Percentiles rank a stretch among this genome's conserved stretches.
Conservation (phyloP, 106 monocot species). For the Phalaenopsis equestris region DNA sequence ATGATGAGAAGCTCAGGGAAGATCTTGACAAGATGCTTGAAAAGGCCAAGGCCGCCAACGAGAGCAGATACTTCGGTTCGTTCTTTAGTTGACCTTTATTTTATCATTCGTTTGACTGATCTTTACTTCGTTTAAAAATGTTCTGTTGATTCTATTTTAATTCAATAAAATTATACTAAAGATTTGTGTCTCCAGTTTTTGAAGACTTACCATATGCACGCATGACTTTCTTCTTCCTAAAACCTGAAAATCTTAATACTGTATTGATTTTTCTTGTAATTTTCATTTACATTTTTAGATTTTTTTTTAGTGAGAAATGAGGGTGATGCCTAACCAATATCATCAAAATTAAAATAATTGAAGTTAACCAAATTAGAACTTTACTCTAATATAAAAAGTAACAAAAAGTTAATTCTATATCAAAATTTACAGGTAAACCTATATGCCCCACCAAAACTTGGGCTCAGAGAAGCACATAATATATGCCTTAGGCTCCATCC, state of each 20-base stretch:
- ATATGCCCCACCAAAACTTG: too few species aligned
- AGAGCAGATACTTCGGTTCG: conserved; percentile 83
- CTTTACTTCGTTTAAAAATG: not conserved
- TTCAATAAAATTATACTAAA: not conserved
- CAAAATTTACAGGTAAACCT: too few species aligned
- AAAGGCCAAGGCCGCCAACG: conserved; percentile 77
- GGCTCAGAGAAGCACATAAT: too few species aligned
- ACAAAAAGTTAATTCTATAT: too few species aligned
- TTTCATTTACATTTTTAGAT: not conserved
- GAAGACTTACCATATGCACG: not conserved
- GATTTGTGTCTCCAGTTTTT: not conserved
- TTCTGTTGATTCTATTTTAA: not conserved
- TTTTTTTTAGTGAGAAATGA: too few species aligned
- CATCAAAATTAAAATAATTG: too few species aligned
- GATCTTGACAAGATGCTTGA: conserved; percentile 91
- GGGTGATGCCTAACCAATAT: too few species aligned
- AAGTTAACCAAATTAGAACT: too few species aligned
- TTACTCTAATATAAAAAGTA: too few species aligned
- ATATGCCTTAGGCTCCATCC: too few species aligned
- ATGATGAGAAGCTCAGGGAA: conserved; percentile 74
- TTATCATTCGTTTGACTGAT: not conserved
- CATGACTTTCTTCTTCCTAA: not conserved
- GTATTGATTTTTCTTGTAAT: not conserved
- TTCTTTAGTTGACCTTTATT: conserved; percentile 1
- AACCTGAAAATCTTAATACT: not conserved